phyloP scores from a whole-genome alignment of 73 alveolate species.

The Paramecium biaurelia region DNA sequence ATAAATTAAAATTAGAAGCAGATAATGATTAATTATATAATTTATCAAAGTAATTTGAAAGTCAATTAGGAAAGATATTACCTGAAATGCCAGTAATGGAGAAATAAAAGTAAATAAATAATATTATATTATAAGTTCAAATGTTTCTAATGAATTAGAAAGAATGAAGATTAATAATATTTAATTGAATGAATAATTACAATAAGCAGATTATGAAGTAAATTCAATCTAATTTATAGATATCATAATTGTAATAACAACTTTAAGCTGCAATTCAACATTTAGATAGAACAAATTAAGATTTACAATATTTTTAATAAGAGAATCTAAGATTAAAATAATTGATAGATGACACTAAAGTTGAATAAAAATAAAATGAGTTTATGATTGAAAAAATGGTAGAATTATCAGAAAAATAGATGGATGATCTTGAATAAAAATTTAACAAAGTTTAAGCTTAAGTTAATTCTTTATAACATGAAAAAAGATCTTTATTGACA shows the following conservation, averaged over 20 bases:
- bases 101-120: neutral
- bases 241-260: neutral
- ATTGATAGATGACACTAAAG: neutral
- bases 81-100: slow-evolving; percentile 30
- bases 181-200: neutral
- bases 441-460: slow-evolving; percentile 6
- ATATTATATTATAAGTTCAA: neutral
- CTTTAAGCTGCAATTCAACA: slow-evolving; percentile 14
- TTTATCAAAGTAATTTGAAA: slow-evolving; percentile 13
- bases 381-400: slow-evolving; percentile 49
- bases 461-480: slow-evolving; percentile 38
- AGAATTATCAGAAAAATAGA: slow-evolving; percentile 30
- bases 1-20: neutral
- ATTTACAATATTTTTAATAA: neutral
- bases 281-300: neutral
- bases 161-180: neutral
- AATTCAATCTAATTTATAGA: slow-evolving; percentile 6
- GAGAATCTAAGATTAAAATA: slow-evolving; percentile 2
- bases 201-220: slow-evolving; percentile 39
- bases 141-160: slow-evolving; percentile 8
- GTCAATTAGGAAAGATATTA: neutral
- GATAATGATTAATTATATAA: slow-evolving; percentile 3
- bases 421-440: slow-evolving; percentile 47
- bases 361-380: slow-evolving; percentile 30
- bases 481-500: slow-evolving; percentile 24